Evolutionary conservation across 2,329 filamentous ascomycete species (phyloP), one percentile per base, ranked within the genome.

Genomic region (Trichoderma sp.): DNA sequence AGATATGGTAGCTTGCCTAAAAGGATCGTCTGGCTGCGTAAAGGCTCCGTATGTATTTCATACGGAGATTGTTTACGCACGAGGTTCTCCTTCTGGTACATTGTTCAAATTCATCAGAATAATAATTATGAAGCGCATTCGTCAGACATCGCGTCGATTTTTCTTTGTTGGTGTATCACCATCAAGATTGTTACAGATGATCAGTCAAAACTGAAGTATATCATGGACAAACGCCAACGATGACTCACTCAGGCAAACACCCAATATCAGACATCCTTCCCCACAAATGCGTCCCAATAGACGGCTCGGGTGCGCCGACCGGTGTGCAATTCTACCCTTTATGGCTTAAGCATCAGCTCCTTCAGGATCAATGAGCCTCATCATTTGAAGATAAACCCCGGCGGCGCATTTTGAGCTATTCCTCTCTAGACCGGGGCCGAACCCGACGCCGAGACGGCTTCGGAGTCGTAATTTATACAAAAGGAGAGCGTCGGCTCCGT

Each of bases 371-470:
- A 9, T 4, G 39, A 24, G 21, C 34, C n/a, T 32, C 30, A 57
- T 57, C 11, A 1, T 4, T n/a, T 18, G 9, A 18, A 43, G 9
- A 39, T 3, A 4, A 67, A 39, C 15, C 6, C 5, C 5, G 24
- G 53, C 24, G 4, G 36, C 18, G 18, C 56, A 26, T 51, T 24
- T 51, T n/a, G 28, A 47, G 21, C 34, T 34, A 28, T 34, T 21
- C 56, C 28, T 14, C 26, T 61, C 56, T 21, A 24, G 36, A 36
- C 57, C 67, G 67, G 62, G 43, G 67, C 57, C 67, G 67, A 69
- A 11, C 6, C 34, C 36, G 67, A 32, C 6, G 15, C 57, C n/a
- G 57, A n/a, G 14, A 53, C 57, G 67, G 67, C 57, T 36, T 70
- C 67, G 57, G 67, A 3, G 15, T 36, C 21, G 26, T 7, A 32